Base-by-base conservation (phyloP, 2,329 filamentous ascomycete genomes). In the Huntiella abstrusa region DNA sequence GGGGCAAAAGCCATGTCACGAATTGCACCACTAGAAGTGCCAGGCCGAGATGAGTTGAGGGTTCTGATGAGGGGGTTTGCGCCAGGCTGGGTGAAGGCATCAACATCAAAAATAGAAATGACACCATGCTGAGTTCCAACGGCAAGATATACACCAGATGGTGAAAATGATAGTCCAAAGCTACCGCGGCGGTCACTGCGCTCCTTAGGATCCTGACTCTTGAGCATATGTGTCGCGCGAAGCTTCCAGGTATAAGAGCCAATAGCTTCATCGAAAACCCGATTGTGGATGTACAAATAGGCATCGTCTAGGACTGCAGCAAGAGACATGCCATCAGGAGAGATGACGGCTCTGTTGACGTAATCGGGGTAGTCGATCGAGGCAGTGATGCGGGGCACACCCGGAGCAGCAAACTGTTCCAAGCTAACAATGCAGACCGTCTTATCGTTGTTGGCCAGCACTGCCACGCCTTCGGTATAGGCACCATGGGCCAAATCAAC, bases 331-430 rank as follows among this genome's bases (percentile, higher is more conserved):
- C 87, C 88, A 58, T 95, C 82, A 0, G 88, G 91, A 5, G 88
- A 95, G 45, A 98, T 79, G n/a, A 87, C 75, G 33, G 87, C 84
- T 56, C 92, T 85, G 56, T 98, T 98, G 65, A 96, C 88, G 52
- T 78, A 82, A 57, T 88, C 82, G 4, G 83, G 80, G 52, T 93
- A 80, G 3, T 73, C 69, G 45, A 95, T 65, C 38, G 77, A 70
- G 46, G 83, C 76, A 16, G 92, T 63, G 33, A 80, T 68, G 50
- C 81, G 68, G 11, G 61, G 59, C 41, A 60, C 60, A 12, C 64
- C 60, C 39, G 58, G 58, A 33, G 55, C 55, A 3, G 63, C 61
- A 44, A 76, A 73, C 45, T 79, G 73, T 22, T 73, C 67, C 15
- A 96, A 66, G 42, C 79, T 81, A 57, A 92, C 84, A n/a, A 95